Conservation (phyloP, 78 protist species). For the Chrysochromulina tobinii region DNA sequence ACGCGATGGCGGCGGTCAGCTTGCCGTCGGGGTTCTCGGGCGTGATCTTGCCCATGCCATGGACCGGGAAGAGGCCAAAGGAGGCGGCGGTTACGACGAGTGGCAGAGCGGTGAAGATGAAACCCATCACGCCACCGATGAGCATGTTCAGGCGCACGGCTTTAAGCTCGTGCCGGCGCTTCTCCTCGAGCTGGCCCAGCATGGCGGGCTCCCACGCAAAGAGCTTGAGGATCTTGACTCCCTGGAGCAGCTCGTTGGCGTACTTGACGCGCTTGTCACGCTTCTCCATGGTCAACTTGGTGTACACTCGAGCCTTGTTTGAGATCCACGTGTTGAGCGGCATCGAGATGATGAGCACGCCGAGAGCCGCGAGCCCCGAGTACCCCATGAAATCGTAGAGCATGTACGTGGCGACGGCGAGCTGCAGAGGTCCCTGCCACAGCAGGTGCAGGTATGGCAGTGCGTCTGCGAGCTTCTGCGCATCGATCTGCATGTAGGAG, state of each 20-base stretch:
- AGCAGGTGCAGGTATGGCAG: slow-evolving; percentile 22
- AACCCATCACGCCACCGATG: neutral
- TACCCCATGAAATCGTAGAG: neutral
- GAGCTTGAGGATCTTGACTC: slow-evolving; percentile 57
- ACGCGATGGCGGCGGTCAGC: slow-evolving; percentile 67
- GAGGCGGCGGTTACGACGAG: slow-evolving; percentile 41
- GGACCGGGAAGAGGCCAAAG: slow-evolving; percentile 10
- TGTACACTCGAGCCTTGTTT: neutral
- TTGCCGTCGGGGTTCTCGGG: neutral
- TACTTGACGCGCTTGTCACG: slow-evolving; percentile 36
- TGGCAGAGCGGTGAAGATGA: slow-evolving; percentile 12
- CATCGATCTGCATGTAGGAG: slow-evolving; percentile 20
- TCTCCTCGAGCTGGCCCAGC: neutral
- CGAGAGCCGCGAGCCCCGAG: neutral
- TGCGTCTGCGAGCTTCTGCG: neutral
- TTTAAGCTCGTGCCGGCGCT: neutral
- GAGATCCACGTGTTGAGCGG: neutral
- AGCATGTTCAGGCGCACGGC: neutral
- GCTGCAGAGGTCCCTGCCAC: neutral
- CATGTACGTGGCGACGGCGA: neutral
- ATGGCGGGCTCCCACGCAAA: slow-evolving; percentile 42
- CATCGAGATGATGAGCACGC: neutral
- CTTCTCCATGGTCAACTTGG: neutral
- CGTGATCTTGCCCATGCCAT: neutral
- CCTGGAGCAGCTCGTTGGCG: slow-evolving; percentile 63